These are phyloP conservation scores for Botryotinia narcissicola DNA, from an alignment of 2,329 filamentous ascomycete species.

Conservation along the genomic window DNA sequence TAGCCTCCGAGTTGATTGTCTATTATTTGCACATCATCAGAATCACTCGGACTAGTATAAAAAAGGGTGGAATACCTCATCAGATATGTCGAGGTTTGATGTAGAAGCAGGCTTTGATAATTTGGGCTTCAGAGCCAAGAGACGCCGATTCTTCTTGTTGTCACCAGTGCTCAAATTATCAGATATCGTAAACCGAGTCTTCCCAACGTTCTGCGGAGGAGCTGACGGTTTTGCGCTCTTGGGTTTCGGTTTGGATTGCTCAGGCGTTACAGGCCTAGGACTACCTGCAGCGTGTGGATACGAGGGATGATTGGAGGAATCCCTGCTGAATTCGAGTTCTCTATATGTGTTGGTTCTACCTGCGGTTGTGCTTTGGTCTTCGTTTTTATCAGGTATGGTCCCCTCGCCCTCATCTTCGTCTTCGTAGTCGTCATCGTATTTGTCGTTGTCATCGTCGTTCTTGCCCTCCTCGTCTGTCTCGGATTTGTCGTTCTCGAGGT, in stretches of 20 bases:
- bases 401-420: background rate
- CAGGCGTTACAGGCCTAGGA: accelerated
- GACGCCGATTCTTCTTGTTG: background rate
- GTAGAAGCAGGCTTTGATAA: background rate
- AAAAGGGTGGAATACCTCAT: background rate
- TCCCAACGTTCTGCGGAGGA: background rate
- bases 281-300: no score
- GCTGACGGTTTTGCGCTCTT: background rate
- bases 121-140: background rate
- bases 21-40: background rate
- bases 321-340: no score
- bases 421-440: background rate
- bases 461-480: background rate
- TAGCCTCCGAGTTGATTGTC: no score
- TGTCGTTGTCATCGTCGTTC: background rate
- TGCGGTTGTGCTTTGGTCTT: background rate
- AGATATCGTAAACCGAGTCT: background rate
- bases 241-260: background rate
- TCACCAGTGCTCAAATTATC: background rate
- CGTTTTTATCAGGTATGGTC: accelerated
- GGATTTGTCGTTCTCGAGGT: no score
- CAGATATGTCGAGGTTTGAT: background rate
- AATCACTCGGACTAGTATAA: background rate
- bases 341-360: no score
- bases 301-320: no score